Percentiles rank a stretch among this genome's conserved stretches.
Conservation (phyloP, 306 rosid species). For the Pueraria montana region DNA sequence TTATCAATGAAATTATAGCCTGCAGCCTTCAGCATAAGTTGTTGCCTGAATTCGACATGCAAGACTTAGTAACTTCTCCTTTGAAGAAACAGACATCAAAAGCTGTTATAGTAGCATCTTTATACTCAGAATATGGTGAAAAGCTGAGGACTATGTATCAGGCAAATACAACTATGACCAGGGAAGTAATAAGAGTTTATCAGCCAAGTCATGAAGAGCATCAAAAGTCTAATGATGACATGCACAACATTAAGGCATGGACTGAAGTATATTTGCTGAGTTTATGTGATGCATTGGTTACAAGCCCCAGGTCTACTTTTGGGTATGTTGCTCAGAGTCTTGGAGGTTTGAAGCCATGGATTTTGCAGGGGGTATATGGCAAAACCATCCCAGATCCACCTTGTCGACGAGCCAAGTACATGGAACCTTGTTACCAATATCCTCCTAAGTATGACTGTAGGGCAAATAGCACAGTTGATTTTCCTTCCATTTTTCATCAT, state of each 20-base stretch:
- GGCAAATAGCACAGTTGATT: background rate
- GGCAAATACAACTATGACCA: background rate
- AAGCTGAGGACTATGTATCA: background rate
- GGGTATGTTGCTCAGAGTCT: slow-evolving; percentile 8
- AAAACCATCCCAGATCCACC: background rate
- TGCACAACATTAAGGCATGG: background rate
- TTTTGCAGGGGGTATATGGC: background rate
- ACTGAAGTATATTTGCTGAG: background rate
- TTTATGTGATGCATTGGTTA: background rate
- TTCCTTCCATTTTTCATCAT: background rate
- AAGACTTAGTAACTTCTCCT: background rate
- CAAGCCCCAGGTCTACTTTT: background rate
- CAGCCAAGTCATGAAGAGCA: background rate
- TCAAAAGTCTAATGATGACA: background rate
- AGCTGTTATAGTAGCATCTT: background rate
- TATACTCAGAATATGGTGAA: background rate
- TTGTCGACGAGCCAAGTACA: background rate
- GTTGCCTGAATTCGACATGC: background rate
- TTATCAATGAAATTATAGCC: background rate
- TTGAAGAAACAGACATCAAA: background rate
- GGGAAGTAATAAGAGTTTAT: background rate
- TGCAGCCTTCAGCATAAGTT: background rate
- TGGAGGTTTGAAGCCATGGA: background rate
- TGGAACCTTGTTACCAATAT: background rate
- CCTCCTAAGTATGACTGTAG: background rate